Evolutionary conservation across 164 flowering plant genomes (phyloP).

Genomic region (Amborella trichopoda): DNA sequence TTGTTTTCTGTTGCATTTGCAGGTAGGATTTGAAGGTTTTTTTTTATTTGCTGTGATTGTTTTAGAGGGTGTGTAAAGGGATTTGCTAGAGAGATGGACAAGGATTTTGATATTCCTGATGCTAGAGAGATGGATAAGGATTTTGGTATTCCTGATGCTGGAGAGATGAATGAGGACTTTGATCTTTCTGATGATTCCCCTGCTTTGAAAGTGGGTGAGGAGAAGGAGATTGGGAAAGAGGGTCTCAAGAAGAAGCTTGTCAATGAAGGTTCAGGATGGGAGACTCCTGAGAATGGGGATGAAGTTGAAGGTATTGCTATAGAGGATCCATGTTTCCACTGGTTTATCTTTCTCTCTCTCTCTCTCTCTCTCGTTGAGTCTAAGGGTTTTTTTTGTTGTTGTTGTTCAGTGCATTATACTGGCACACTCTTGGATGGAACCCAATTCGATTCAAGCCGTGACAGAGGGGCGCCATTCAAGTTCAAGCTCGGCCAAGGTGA

Average conservation of each 20-base stretch:
- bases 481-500: slow-evolving; percentile 94
- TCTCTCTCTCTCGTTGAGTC: not conserved
- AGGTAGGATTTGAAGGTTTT: too few relatives aligned
- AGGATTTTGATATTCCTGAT: slow-evolving; percentile 31
- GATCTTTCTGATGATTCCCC: slow-evolving; percentile 32
- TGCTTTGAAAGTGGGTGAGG: slow-evolving; percentile 67
- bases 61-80: too few relatives aligned
- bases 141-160: slow-evolving; percentile 25
- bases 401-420: slow-evolving; percentile 71
- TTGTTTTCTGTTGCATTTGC: too few relatives aligned
- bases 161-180: slow-evolving; percentile 15
- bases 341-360: slow-evolving; percentile 1
- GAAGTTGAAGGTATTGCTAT: slow-evolving; percentile 73
- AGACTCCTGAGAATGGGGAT: slow-evolving; percentile 66
- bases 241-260: slow-evolving; percentile 88
- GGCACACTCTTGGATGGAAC: slow-evolving; percentile 94
- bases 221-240: slow-evolving; percentile 76
- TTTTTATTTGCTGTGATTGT: too few relatives aligned
- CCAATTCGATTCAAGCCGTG: slow-evolving; percentile 87
- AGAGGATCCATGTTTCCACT: not conserved
- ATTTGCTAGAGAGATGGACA: slow-evolving; percentile 30
- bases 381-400: not conserved
- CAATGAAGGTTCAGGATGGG: slow-evolving; percentile 85
- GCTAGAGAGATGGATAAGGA: slow-evolving; percentile 29
- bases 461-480: slow-evolving; percentile 58